These are phyloP conservation scores for Syzygium syzygioides DNA, from an alignment of 441 rosid genomes.

Conservation along the genomic window DNA sequence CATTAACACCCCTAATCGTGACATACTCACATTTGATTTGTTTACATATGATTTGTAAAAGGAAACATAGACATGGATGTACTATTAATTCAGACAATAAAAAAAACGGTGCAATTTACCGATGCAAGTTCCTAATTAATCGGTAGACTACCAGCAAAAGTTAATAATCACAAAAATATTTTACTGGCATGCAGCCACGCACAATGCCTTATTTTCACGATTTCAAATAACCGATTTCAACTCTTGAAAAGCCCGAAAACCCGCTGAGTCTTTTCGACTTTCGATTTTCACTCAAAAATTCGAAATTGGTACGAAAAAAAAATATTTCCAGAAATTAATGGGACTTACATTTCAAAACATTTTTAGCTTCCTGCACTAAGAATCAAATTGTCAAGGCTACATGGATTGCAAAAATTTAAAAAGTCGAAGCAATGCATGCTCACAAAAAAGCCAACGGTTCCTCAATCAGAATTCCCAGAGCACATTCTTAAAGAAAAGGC, in stretches of 20 bases:
- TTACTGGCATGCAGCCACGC: not conserved
- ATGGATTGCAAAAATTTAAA: not conserved
- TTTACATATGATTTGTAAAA: too few species aligned
- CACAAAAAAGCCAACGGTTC: not conserved
- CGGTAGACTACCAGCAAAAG: not conserved
- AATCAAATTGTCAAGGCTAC: not conserved
- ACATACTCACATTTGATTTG: too few species aligned
- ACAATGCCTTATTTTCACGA: too few species aligned
- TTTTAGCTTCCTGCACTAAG: not conserved
- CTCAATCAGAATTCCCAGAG: not conserved
- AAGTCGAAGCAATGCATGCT: not conserved
- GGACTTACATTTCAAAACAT: not conserved
- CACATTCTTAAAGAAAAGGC: not conserved
- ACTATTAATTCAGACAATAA: too few species aligned
- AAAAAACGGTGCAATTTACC: not conserved
- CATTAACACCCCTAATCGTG: too few species aligned
- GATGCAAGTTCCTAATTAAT: fast-evolving
- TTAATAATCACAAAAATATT: not conserved
- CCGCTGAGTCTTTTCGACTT: not conserved
- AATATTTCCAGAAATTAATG: too few species aligned
- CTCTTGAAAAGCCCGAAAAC: not conserved
- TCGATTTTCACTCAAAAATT: not conserved
- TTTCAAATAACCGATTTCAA: too few species aligned
- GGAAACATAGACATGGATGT: too few species aligned
- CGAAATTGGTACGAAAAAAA: too few species aligned